phyloP scores from a whole-genome alignment of 768 basidiomycete species.

The Kwoniella pini region DNA sequence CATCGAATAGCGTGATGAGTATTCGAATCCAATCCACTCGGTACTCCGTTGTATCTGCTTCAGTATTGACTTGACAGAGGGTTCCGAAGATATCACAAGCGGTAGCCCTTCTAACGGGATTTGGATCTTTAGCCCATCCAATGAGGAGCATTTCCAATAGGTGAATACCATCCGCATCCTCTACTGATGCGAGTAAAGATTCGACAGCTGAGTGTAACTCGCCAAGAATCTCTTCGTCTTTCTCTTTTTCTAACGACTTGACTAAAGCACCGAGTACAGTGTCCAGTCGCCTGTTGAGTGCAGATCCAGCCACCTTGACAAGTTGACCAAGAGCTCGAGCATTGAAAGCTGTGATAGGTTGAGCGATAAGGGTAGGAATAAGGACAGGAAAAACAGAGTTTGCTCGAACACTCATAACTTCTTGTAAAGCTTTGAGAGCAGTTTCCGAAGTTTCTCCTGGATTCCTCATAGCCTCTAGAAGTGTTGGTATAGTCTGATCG shows the following conservation, averaged over 20 bases:
- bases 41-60: conserved; percentile 79
- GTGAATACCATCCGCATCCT: conserved; percentile 83
- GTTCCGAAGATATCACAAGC: conserved; percentile 74
- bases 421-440: conserved; percentile 84
- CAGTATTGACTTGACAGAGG: conserved; percentile 75
- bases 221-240: conserved; percentile 67
- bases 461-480: conserved; percentile 87
- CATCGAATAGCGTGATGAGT: conserved; percentile 78
- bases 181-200: conserved; percentile 74
- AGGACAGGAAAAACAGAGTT: conserved; percentile 95
- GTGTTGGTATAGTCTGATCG: conserved; percentile 92
- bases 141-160: conserved; percentile 84
- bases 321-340: conserved; percentile 84
- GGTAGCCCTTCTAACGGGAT: conserved; percentile 70
- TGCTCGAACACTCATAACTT: conserved; percentile 94
- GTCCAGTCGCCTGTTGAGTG: conserved; percentile 78
- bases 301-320: conserved; percentile 89
- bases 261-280: conserved; percentile 77
- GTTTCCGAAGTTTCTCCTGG: conserved; percentile 94
- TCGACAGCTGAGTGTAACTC: conserved; percentile 75
- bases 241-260: conserved; percentile 66
- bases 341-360: conserved; percentile 93
- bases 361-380: conserved; percentile 85
- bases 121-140: conserved; percentile 81
- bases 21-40: conserved; percentile 93